Evolutionary conservation across 169 alveolate species (phyloP).

Genomic region (Plasmodium malariae): DNA sequence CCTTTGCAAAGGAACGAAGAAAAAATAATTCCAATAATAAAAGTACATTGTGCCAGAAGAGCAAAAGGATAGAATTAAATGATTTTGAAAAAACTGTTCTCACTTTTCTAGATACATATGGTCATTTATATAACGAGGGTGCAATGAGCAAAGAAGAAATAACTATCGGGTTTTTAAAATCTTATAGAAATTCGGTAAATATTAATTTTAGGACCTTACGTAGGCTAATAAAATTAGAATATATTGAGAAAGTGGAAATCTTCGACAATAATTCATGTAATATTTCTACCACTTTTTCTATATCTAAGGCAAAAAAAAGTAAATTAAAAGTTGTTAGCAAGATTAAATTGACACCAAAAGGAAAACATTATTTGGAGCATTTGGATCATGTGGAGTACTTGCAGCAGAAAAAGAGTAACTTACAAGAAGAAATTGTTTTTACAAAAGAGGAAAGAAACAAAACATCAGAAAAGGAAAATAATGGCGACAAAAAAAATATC

Average conservation of each 20-base stretch:
- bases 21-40: constrained; percentile 5
- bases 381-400: too few species aligned
- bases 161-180: constrained; percentile 39
- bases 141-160: constrained; percentile 68
- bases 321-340: constrained; percentile 34
- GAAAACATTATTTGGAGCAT: constrained; percentile 29
- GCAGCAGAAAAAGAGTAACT: constrained; percentile 1
- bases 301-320: constrained; percentile 15
- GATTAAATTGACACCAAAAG: constrained; percentile 47
- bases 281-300: background rate
- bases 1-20: background rate
- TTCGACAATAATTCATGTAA: constrained; percentile 12
- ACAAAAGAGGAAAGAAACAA: too few species aligned
- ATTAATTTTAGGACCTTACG: constrained; percentile 20
- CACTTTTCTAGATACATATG: constrained; percentile 8
- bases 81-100: constrained; percentile 32
- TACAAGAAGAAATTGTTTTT: too few species aligned
- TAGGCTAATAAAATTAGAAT: constrained; percentile 29
- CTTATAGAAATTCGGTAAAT: constrained; percentile 9
- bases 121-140: constrained; percentile 31
- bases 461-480: too few species aligned
- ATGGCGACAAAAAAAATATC: too few species aligned
- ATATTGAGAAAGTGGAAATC: constrained; percentile 16
- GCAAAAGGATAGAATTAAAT: constrained; percentile 6
- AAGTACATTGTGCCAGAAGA: background rate